These are phyloP conservation scores for Grosmannia penicillata DNA, from an alignment of 2,329 filamentous ascomycete species.

Conservation along the genomic window DNA sequence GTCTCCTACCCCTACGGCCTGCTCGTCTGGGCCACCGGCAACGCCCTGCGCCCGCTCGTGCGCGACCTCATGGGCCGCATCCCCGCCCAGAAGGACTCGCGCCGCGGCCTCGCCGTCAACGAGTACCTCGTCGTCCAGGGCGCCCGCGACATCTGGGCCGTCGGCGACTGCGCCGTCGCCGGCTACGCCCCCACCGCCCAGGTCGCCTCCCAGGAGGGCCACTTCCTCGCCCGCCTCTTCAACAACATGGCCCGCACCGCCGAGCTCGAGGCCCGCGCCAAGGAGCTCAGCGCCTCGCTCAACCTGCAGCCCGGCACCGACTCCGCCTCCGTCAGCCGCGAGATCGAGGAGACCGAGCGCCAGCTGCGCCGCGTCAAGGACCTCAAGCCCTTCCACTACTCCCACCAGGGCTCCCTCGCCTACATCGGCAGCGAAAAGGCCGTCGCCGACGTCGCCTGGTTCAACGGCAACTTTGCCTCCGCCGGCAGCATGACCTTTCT, in stretches of 20 bases:
- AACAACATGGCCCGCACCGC: conserved; percentile 98
- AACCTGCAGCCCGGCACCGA: conserved; percentile 48
- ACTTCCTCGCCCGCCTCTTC: conserved; percentile 88
- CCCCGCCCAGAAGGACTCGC: conserved; percentile 86
- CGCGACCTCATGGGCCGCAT: conserved; percentile 86
- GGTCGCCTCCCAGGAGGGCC: conserved; percentile 89
- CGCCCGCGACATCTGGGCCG: conserved; percentile 91
- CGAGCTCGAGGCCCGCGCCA: conserved; percentile 61
- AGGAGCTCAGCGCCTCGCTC: conserved; percentile 47
- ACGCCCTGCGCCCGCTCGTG: conserved; percentile 78
- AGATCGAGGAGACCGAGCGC: conserved; percentile 80
- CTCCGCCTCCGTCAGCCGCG: conserved; percentile 49
- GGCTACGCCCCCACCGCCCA: conserved; percentile 97
- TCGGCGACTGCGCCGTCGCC: conserved; percentile 92
- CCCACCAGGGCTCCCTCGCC: conserved; percentile 88
- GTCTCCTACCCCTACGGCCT: conserved; percentile 85
- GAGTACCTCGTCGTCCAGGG: conserved; percentile 98
- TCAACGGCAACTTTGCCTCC: conserved; percentile 89
- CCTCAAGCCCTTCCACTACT: conserved; percentile 96
- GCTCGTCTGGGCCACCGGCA: conserved; percentile 96
- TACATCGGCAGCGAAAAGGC: conserved; percentile 97
- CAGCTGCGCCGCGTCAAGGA: conserved; percentile 81
- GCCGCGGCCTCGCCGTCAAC: conserved; percentile 89
- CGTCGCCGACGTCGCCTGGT: conserved; percentile 92
- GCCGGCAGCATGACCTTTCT: conserved; percentile 91